A percentile compares a stretch with the other conserved stretches of the same genome.
These are phyloP conservation scores for Trichoderma oligosporum DNA, from an alignment of 2,329 filamentous ascomycete species.

Conservation along the genomic window DNA sequence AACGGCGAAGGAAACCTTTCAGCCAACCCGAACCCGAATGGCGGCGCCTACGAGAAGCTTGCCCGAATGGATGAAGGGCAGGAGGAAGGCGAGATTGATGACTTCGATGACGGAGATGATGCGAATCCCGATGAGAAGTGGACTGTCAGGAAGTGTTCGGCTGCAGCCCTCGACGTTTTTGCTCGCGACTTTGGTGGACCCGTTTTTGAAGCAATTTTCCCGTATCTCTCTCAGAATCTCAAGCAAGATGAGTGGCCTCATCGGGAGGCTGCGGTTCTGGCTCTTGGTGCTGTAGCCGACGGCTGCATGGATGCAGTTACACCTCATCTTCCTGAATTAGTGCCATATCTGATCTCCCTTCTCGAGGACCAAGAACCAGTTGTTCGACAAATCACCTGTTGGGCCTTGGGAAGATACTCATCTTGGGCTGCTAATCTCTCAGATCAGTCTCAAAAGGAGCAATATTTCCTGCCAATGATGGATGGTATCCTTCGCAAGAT, in stretches of 20 bases:
- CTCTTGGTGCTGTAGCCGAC: slow-evolving; percentile 89
- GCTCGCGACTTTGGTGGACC: slow-evolving; percentile 82
- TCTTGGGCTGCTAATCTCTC: slow-evolving; percentile 79
- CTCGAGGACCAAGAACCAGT: slow-evolving; percentile 83
- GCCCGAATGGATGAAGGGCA: slow-evolving; percentile 66
- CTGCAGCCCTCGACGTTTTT: slow-evolving; percentile 90
- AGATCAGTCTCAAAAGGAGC: slow-evolving; percentile 62
- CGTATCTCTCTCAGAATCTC: slow-evolving; percentile 86
- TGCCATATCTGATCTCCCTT: slow-evolving; percentile 84
- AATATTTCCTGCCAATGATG: slow-evolving; percentile 94
- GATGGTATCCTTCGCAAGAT: slow-evolving; percentile 91
- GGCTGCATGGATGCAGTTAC: slow-evolving; percentile 88
- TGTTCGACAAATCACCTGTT: slow-evolving; percentile 94
- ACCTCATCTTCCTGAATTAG: slow-evolving; percentile 83
- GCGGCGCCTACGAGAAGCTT: slow-evolving; percentile 53
- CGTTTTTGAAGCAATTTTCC: slow-evolving; percentile 88
- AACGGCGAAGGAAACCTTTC: slow-evolving; percentile 51
- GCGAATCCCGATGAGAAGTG: slow-evolving; percentile 84
- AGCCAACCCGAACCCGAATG: slow-evolving; percentile 49
- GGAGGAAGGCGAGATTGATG: slow-evolving; percentile 83
- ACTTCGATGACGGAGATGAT: slow-evolving; percentile 72
- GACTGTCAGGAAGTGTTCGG: slow-evolving; percentile 96
- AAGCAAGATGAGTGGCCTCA: slow-evolving; percentile 87
- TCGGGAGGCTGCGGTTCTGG: slow-evolving; percentile 89
- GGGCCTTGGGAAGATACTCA: slow-evolving; percentile 92